These are phyloP conservation scores for Penicillium janthinellum DNA, from an alignment of 2,329 filamentous ascomycete genomes.

Conservation along the genomic window DNA sequence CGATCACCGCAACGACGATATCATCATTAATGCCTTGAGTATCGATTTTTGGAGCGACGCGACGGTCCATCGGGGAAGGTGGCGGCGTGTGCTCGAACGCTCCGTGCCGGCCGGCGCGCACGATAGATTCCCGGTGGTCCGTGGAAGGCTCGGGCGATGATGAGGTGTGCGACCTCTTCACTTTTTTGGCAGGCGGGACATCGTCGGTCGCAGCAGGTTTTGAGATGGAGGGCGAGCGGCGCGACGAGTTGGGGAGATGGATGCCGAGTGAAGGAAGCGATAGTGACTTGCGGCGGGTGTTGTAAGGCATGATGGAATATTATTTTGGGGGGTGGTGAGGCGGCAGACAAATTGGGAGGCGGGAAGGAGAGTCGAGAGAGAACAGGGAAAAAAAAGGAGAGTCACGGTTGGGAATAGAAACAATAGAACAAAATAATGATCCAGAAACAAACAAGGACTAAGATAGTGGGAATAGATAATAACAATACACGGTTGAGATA, in stretches of 20 bases:
- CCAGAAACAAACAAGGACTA: slow-evolving; percentile 2
- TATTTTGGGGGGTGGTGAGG: slow-evolving; percentile 13
- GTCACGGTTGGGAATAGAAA: slow-evolving; percentile 11
- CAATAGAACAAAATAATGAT: slow-evolving; percentile 15
- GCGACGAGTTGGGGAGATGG: slow-evolving; percentile 67
- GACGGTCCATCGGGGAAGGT: slow-evolving; percentile 65
- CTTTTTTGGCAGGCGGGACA: slow-evolving; percentile 62
- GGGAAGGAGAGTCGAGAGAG: slow-evolving; percentile 13
- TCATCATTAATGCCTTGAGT: slow-evolving; percentile 88
- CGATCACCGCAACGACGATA: slow-evolving; percentile 87
- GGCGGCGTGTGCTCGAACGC: slow-evolving; percentile 75
- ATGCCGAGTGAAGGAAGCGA: slow-evolving; percentile 92
- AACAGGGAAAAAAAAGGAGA: slow-evolving; percentile 17
- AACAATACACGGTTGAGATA: slow-evolving; percentile 17
- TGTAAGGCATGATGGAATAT: slow-evolving; percentile 75
- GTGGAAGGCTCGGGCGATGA: slow-evolving; percentile 45
- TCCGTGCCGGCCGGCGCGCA: slow-evolving; percentile 45
- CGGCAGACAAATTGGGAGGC: slow-evolving; percentile 19
- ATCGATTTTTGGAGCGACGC: slow-evolving; percentile 63
- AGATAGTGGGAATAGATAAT: slow-evolving; percentile 17
- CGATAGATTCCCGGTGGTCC: slow-evolving; percentile 21
- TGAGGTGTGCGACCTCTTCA: slow-evolving; percentile 73
- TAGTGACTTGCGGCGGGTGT: slow-evolving; percentile 93
- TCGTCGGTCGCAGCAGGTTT: slow-evolving; percentile 62
- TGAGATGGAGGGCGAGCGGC: slow-evolving; percentile 63